Evolutionary conservation across 2,329 filamentous ascomycete species (phyloP).

Genomic region (Fusarium sp.): DNA sequence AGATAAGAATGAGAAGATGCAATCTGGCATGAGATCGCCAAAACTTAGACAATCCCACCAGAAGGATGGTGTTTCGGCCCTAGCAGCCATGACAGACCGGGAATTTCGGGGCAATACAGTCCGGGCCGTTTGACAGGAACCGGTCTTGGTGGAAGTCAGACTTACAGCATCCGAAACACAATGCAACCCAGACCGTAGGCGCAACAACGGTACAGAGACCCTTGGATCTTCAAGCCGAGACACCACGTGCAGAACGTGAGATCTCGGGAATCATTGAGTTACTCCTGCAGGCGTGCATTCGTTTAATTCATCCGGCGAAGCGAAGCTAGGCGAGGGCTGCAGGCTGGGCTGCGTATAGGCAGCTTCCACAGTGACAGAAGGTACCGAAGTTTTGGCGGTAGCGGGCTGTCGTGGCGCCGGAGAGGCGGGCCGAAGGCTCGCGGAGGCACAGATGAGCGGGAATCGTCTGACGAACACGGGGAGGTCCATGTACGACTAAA

Average conservation of each 20-base stretch:
- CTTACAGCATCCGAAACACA: slow-evolving; percentile 18
- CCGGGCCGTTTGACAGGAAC: slow-evolving; percentile 19
- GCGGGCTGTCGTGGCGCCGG: slow-evolving; percentile 47
- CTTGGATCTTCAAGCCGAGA: slow-evolving; percentile 24
- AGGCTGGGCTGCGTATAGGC: background rate
- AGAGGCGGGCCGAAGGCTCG: slow-evolving; percentile 51
- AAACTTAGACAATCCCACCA: background rate
- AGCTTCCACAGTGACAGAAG: background rate
- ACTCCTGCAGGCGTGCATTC: slow-evolving; percentile 1
- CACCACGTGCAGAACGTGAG: slow-evolving; percentile 31
- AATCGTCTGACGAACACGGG: slow-evolving; percentile 41
- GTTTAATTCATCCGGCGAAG: slow-evolving; percentile 22
- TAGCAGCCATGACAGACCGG: slow-evolving; percentile 30
- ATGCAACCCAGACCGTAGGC: slow-evolving; percentile 12
- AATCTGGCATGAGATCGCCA: background rate
- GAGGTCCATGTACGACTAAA: slow-evolving; percentile 24
- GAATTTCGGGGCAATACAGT: slow-evolving; percentile 31
- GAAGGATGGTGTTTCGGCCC: slow-evolving; percentile 37
- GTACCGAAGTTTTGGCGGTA: slow-evolving; percentile 45
- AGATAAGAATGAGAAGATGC: slow-evolving; percentile 1
- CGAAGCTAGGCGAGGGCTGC: slow-evolving; percentile 1
- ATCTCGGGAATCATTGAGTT: slow-evolving; percentile 17
- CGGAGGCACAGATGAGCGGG: slow-evolving; percentile 35
- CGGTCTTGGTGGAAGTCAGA: slow-evolving; percentile 5
- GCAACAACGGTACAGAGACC: slow-evolving; percentile 1